These are phyloP conservation scores for Aspergillus fumigatiaffinis DNA, from an alignment of 2,329 filamentous ascomycete species.

Conservation along the genomic window DNA sequence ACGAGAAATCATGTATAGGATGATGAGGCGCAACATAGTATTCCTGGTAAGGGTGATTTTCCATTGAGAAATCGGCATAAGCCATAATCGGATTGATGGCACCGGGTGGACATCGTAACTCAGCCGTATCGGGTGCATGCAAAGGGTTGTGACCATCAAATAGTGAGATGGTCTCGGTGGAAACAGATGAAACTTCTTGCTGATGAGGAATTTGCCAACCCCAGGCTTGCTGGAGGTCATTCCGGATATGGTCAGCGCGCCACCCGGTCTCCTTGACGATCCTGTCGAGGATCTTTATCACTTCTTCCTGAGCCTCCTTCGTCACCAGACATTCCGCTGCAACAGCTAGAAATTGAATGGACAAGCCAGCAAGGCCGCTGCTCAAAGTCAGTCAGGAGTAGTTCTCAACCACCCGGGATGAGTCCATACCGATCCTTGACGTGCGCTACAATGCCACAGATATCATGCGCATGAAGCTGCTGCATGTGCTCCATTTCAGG, in stretches of 20 bases:
- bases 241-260: slow-evolving; percentile 68
- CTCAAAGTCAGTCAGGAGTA: not conserved
- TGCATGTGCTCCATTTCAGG: slow-evolving; percentile 68
- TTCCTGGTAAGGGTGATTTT: slow-evolving; percentile 76
- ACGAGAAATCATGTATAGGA: slow-evolving; percentile 22
- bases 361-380: slow-evolving; percentile 70
- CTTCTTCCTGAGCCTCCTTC: slow-evolving; percentile 72
- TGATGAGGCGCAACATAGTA: slow-evolving; percentile 67
- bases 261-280: slow-evolving; percentile 76
- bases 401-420: not conserved
- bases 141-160: slow-evolving; percentile 10
- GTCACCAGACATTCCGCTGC: slow-evolving; percentile 69
- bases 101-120: slow-evolving; percentile 37
- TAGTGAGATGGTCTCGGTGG: slow-evolving; percentile 11
- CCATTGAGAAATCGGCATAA: slow-evolving; percentile 69
- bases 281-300: slow-evolving; percentile 69
- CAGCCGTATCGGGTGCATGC: slow-evolving; percentile 17
- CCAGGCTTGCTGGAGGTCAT: slow-evolving; percentile 72
- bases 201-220: slow-evolving; percentile 56
- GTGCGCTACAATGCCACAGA: slow-evolving; percentile 86
- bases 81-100: slow-evolving; percentile 68
- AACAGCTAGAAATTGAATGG: slow-evolving; percentile 73
- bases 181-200: slow-evolving; percentile 20
- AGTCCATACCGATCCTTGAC: slow-evolving; percentile 63
- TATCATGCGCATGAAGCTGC: slow-evolving; percentile 71